Percentiles rank a stretch among this genome's conserved stretches.
These are phyloP conservation scores for Hordeum pubiflorum DNA, from an alignment of 202 grass and related monocot species.

Conservation along the genomic window DNA sequence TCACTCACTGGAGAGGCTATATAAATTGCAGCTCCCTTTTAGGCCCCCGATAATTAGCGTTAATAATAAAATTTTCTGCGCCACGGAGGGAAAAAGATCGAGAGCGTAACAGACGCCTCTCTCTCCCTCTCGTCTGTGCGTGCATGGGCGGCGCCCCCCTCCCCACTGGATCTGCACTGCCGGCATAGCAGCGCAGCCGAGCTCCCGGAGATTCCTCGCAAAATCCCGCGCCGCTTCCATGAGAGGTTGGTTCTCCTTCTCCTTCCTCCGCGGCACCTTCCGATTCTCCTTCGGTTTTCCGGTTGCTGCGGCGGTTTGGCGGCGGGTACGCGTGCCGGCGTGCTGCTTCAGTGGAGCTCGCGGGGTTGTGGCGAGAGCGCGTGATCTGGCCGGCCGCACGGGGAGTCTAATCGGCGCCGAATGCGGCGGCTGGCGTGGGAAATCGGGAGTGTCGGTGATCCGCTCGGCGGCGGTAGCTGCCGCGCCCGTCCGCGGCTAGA, in stretches of 20 bases:
- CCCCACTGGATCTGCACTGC: conserved; percentile 34
- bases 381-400: neutral
- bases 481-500: neutral
- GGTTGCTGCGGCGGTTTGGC: too few species aligned
- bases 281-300: neutral
- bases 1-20: conserved; percentile 7
- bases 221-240: conserved; percentile 29
- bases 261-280: neutral
- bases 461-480: neutral
- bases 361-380: neutral
- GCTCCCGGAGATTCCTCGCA: neutral
- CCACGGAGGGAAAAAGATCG: neutral
- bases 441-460: neutral
- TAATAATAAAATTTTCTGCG: conserved; percentile 26
- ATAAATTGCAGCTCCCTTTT: neutral
- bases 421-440: neutral
- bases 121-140: neutral
- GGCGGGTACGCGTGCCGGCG: neutral
- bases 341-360: neutral
- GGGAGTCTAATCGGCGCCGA: neutral
- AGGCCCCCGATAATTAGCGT: conserved; percentile 21
- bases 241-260: conserved; percentile 24
- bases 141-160: conserved; percentile 24
- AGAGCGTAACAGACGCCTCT: conserved; percentile 20
- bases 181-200: neutral